phyloP scores from a whole-genome alignment of 495 filamentous ascomycete genomes.

The Pyronema domesticum region DNA sequence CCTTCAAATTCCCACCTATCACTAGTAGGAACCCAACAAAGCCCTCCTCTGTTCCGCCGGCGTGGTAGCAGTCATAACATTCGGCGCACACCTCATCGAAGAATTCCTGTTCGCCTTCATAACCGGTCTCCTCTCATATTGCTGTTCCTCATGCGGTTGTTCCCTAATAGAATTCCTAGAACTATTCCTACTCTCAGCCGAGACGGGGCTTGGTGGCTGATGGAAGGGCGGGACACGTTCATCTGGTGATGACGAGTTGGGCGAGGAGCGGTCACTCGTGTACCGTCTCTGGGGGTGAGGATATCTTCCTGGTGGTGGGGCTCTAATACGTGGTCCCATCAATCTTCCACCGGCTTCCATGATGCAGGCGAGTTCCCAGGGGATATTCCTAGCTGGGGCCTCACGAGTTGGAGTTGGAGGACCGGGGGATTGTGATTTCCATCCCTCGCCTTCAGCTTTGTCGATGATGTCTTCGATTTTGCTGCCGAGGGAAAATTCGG shows the following conservation, averaged over 20 bases:
- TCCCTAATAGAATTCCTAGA: background rate
- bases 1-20: background rate
- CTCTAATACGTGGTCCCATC: background rate
- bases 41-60: background rate
- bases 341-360: background rate
- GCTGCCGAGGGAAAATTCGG: background rate
- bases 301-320: background rate
- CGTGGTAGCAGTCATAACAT: background rate
- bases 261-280: background rate
- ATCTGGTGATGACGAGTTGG: background rate
- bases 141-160: background rate
- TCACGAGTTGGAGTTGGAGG: background rate
- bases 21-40: background rate
- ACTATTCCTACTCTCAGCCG: background rate
- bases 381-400: background rate
- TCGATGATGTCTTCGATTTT: background rate
- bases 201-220: background rate
- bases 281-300: background rate
- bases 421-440: background rate
- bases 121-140: background rate
- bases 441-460: background rate
- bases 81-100: background rate
- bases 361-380: conserved; percentile 3
- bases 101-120: conserved; percentile 1
- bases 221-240: background rate